A percentile compares a stretch with the other conserved stretches of the same genome.
phyloP scores from a whole-genome alignment of 1,284 basidiomycete genomes.

The Mycena sp. region DNA sequence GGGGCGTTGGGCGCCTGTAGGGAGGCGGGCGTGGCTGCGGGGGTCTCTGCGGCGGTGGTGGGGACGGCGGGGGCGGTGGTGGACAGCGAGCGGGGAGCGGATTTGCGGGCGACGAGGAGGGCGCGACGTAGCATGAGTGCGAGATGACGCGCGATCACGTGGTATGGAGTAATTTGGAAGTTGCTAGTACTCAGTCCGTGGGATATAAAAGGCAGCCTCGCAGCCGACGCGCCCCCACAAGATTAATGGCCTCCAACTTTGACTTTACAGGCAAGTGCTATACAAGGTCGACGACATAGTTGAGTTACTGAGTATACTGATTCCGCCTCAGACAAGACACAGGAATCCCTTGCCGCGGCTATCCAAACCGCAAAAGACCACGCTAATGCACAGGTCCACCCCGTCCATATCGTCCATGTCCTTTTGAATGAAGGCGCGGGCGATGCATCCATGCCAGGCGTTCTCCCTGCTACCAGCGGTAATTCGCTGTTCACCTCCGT shows the following conservation, averaged over 20 bases:
- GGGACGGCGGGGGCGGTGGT: slow-evolving; percentile 10
- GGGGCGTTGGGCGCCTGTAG: slow-evolving; percentile 85
- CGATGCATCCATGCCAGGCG: slow-evolving; percentile 43
- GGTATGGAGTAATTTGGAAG: not conserved
- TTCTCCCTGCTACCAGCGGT: slow-evolving; percentile 34
- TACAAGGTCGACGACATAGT: too few species aligned
- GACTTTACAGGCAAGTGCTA: too few species aligned
- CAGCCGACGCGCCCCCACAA: too few species aligned
- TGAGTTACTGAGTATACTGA: too few species aligned
- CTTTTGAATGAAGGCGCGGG: slow-evolving; percentile 72
- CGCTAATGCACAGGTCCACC: slow-evolving; percentile 65
- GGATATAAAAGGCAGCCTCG: not conserved
- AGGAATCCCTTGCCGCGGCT: slow-evolving; percentile 70
- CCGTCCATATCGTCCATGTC: slow-evolving; percentile 80
- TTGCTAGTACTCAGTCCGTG: not conserved
- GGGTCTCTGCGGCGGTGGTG: not conserved
- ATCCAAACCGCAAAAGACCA: slow-evolving; percentile 87
- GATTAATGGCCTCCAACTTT: slow-evolving; percentile 69
- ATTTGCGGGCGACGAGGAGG: slow-evolving; percentile 8
- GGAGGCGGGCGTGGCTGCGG: slow-evolving; percentile 25
- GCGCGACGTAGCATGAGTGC: slow-evolving; percentile 14
- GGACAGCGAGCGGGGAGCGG: slow-evolving; percentile 9
- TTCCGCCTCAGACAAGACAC: slow-evolving; percentile 85
- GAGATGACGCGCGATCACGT: not conserved
- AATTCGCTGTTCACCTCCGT: slow-evolving; percentile 78